Evolutionary conservation across 257 asterid species (phyloP).

Genomic region (Solanum pimpinellifolium): DNA sequence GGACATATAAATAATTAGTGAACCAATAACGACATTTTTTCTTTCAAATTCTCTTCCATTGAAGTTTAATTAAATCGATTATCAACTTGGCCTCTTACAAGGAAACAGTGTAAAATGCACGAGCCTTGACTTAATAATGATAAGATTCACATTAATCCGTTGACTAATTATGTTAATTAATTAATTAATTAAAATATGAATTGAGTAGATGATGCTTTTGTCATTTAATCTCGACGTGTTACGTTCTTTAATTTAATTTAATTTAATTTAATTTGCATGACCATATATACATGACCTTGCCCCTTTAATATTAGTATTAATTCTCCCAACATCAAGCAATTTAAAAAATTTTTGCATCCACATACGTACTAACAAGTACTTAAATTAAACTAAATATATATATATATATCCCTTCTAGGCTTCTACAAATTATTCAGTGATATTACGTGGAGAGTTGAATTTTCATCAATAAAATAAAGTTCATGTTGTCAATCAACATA

Average conservation of each 20-base stretch:
- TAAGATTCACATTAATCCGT: constrained; percentile 2
- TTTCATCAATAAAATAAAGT: background rate
- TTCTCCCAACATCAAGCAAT: background rate
- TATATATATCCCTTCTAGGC: background rate
- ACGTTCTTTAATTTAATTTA: background rate
- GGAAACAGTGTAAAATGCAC: background rate
- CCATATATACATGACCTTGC: constrained; percentile 6
- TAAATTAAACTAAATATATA: background rate
- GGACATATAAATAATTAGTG: background rate
- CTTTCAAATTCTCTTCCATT: background rate
- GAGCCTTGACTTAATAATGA: constrained; percentile 15
- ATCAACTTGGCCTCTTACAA: background rate
- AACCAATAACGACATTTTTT: background rate
- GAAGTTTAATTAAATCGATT: background rate
- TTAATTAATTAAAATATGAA: background rate
- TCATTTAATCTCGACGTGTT: background rate
- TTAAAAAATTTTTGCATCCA: background rate
- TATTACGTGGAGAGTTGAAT: accelerated
- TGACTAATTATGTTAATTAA: constrained; percentile 2
- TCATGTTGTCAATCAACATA: too few relatives aligned
- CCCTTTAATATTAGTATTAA: background rate
- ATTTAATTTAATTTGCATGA: constrained; percentile 13
- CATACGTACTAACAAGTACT: background rate
- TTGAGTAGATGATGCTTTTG: constrained; percentile 21
- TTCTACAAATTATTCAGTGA: background rate